These are phyloP conservation scores for Hygrocybe coccinea DNA, from an alignment of 768 basidiomycete genomes.

Conservation along the genomic window DNA sequence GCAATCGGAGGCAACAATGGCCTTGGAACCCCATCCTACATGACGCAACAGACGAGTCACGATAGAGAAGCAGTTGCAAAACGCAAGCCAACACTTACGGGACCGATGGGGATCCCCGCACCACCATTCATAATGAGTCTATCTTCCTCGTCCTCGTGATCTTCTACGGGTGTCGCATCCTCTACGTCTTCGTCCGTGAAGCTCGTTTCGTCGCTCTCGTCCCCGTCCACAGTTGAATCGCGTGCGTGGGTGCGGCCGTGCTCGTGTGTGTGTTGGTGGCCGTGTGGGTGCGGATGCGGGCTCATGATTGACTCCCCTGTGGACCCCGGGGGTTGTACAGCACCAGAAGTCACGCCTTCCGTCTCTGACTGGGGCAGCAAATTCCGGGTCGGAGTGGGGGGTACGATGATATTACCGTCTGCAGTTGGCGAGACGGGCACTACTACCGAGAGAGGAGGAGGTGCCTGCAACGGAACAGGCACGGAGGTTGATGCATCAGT, in stretches of 20 bases:
- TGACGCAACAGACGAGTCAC: conserved; percentile 4
- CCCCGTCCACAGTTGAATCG: conserved; percentile 41
- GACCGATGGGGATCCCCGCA: conserved; percentile 89
- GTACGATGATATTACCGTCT: conserved; percentile 39
- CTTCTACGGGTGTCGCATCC: conserved; percentile 46
- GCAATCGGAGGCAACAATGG: conserved; percentile 67
- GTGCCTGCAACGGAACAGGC: conserved; percentile 27
- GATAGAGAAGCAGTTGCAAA: neutral
- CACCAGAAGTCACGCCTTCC: conserved; percentile 84
- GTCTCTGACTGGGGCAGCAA: conserved; percentile 49
- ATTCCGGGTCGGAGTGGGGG: conserved; percentile 44
- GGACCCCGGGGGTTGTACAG: conserved; percentile 87
- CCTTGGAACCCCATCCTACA: conserved; percentile 65
- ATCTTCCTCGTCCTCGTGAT: conserved; percentile 86
- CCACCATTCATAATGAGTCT: conserved; percentile 86
- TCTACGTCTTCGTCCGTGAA: conserved; percentile 66
- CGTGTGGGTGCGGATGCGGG: conserved; percentile 1
- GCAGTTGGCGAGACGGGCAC: conserved; percentile 9
- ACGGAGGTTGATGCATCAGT: neutral
- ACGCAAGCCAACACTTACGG: conserved; percentile 48
- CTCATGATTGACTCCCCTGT: conserved; percentile 42
- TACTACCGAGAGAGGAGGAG: conserved; percentile 18
- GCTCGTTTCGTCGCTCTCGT: conserved; percentile 61
- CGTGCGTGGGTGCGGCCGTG: conserved; percentile 37
- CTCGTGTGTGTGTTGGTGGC: conserved; percentile 6